A percentile compares a stretch with the other conserved stretches of the same genome.
phyloP scores from a whole-genome alignment of 768 basidiomycete genomes.

The Collybiopsis confluens region DNA sequence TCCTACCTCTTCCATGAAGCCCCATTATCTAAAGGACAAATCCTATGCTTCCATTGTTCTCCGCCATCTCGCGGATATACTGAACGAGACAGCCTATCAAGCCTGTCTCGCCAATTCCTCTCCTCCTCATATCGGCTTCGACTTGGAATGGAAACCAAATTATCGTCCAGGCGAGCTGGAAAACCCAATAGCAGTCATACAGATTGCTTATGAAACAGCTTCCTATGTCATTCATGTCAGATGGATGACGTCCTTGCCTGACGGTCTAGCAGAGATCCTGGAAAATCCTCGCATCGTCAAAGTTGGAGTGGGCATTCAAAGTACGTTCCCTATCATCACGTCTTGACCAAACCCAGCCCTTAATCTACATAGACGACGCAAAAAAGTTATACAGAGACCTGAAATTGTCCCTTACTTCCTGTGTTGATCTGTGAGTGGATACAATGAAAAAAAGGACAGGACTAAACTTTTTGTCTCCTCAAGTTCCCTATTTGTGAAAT shows the following conservation, averaged over 20 bases:
- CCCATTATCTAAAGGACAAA: not conserved
- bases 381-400: slow-evolving; percentile 56
- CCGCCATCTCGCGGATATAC: not conserved
- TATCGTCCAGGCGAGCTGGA: slow-evolving; percentile 47
- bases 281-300: slow-evolving; percentile 53
- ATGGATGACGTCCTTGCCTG: slow-evolving; percentile 50
- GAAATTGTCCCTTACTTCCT: slow-evolving; percentile 38
- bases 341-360: not conserved
- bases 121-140: slow-evolving; percentile 56
- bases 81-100: slow-evolving; percentile 38
- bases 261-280: slow-evolving; percentile 46
- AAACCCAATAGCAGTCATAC: slow-evolving; percentile 72
- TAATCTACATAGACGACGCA: slow-evolving; percentile 35
- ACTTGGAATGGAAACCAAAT: slow-evolving; percentile 77
- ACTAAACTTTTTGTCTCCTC: no score
- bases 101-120: slow-evolving; percentile 12
- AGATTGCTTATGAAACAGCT: slow-evolving; percentile 53
- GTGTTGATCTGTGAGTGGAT: slow-evolving; percentile 55
- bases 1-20: not conserved
- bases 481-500: slow-evolving; percentile 55
- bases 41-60: not conserved
- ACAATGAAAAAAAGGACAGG: no score
- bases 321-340: slow-evolving; percentile 28
- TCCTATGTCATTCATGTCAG: slow-evolving; percentile 66
- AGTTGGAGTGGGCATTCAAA: slow-evolving; percentile 70